A percentile compares a stretch with the other conserved stretches of the same genome.
Conservation (phyloP, 305 asterid genomes). For the Fraxinus latifolia region DNA sequence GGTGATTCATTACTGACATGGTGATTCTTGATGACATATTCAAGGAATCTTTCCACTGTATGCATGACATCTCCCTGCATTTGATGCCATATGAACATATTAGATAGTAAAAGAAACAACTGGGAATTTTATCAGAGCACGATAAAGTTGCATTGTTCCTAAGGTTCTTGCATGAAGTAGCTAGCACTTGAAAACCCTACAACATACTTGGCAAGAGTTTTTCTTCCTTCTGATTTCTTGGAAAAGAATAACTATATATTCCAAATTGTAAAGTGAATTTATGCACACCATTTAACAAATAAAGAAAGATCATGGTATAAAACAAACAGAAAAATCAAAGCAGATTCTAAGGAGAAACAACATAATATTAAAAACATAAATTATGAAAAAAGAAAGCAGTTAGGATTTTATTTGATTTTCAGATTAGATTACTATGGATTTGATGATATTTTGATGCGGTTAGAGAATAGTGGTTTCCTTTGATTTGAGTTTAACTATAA, state of each 20-base stretch:
- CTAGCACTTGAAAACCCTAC: conserved; percentile 15
- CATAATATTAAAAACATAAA: not conserved
- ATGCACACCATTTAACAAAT: not conserved
- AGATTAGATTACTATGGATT: not conserved
- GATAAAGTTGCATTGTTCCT: not conserved
- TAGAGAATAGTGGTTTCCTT: not conserved
- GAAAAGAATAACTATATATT: not conserved
- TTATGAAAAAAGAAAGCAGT: not conserved
- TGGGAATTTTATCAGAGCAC: conserved; percentile 3
- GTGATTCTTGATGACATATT: conserved; percentile 66
- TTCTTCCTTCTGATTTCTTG: conserved; percentile 5
- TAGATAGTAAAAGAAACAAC: conserved; percentile 17
- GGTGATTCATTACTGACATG: conserved; percentile 57
- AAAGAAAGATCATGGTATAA: not conserved
- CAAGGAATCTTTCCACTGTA: conserved; percentile 48
- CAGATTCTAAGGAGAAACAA: not conserved
- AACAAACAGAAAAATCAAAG: not conserved
- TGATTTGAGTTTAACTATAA: not conserved
- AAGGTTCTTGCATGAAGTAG: conserved; percentile 17
- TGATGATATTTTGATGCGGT: not conserved
- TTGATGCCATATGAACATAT: conserved; percentile 20
- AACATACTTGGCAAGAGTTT: not conserved
- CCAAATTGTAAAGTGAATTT: not conserved
- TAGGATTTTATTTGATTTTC: not conserved
- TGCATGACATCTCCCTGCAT: conserved; percentile 68